Evolutionary conservation across 164 flowering plant species (phyloP).

Genomic region (Nymphaea thermarum): DNA sequence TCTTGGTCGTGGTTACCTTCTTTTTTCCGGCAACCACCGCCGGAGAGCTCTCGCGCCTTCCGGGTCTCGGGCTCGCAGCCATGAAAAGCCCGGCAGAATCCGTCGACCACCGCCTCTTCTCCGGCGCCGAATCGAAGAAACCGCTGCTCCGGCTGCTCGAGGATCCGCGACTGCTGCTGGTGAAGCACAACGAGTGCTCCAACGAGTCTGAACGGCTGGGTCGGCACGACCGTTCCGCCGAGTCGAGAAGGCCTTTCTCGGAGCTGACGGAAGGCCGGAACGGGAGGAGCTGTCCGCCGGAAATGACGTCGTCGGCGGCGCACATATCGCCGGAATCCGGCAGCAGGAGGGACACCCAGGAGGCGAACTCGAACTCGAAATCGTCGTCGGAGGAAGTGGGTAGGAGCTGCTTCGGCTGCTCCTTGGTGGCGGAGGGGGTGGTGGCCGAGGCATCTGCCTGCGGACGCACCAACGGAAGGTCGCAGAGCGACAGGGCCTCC

Average conservation of each 20-base stretch:
- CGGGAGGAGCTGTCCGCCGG: constrained; percentile 61
- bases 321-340: constrained; percentile 26
- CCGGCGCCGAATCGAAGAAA: constrained; percentile 1
- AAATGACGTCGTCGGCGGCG: constrained; percentile 70
- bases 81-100: neutral
- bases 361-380: constrained; percentile 45
- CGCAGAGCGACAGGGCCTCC: constrained; percentile 43
- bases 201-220: constrained; percentile 47
- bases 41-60: constrained; percentile 12
- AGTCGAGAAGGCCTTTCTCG: constrained; percentile 15
- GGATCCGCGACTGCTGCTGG: constrained; percentile 17
- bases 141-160: constrained; percentile 17
- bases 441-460: neutral
- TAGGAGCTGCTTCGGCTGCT: constrained; percentile 4
- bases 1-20: constrained; percentile 21
- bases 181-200: constrained; percentile 24
- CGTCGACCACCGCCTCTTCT: neutral
- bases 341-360: constrained; percentile 2
- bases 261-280: constrained; percentile 49
- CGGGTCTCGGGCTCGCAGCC: constrained; percentile 42
- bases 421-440: constrained; percentile 13
- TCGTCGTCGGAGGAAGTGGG: neutral
- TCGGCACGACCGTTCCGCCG: constrained; percentile 3
- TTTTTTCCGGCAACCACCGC: neutral
- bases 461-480: constrained; percentile 13